These are phyloP conservation scores for Miscanthus lutarioriparius DNA, from an alignment of 176 grass and related monocot species.

Conservation along the genomic window DNA sequence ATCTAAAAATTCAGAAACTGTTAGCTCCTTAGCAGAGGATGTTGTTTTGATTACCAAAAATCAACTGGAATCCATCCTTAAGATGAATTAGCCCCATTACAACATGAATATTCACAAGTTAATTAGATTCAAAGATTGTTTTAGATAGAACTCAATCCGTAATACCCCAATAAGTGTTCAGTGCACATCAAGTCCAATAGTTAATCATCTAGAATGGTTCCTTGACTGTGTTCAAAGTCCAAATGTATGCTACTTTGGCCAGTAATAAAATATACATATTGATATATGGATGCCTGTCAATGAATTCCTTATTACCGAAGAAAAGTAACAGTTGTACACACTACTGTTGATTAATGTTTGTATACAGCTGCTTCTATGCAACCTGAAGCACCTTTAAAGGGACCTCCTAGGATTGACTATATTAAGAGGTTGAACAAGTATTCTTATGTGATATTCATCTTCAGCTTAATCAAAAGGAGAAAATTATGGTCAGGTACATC, in stretches of 20 bases:
- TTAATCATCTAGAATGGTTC: constrained; percentile 10
- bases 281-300: constrained; percentile 17
- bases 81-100: constrained; percentile 7
- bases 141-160: background rate
- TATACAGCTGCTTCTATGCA: constrained; percentile 13
- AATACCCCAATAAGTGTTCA: constrained; percentile 2
- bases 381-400: constrained; percentile 10
- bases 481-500: background rate
- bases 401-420: background rate
- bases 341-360: background rate
- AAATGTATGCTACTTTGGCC: background rate
- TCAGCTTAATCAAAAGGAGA: background rate
- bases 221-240: background rate
- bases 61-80: background rate
- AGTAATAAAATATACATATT: background rate
- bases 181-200: constrained; percentile 3
- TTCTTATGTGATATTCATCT: background rate
- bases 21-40: background rate
- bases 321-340: background rate
- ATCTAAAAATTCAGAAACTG: background rate
- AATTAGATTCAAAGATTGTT: background rate
- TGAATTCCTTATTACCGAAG: background rate
- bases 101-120: constrained; percentile 1
- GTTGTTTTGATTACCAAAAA: constrained; percentile 19
- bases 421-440: background rate